Base-by-base conservation (phyloP, 805 yeast genomes). In the Teunomyces tritomae region DNA sequence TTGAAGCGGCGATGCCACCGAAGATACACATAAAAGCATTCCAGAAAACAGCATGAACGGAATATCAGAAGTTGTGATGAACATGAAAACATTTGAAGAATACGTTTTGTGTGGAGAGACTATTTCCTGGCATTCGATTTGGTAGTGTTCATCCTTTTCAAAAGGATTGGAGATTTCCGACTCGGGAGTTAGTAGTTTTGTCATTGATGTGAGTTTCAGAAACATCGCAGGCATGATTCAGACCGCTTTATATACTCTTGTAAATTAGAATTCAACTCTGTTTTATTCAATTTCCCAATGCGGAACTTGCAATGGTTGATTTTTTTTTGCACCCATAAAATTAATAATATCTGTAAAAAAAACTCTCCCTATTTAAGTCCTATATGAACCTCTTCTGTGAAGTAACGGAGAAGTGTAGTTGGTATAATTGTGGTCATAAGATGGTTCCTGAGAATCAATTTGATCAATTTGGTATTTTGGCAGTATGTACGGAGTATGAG, bases 1-100 rank as follows among this genome's bases (percentile, higher is more conserved):
- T 14, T 80, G 76, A 2, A 78, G 72, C 0, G 89, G 83, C 0
- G 88, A 80, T 0, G 79, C 78, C 2, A 79, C 58, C 0, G 90
- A 81, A n/a, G 82, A 71, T 0, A 76, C 53, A 8, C 72, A 52
- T 13, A 86, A 77, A n/a, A 76, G 54, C 0, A 71, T 2, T 0
- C 59, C 16, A 1, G 73, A 76, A 7, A 46, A 2, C 7, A 41
- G 2, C 11, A 55, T n/a, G 5, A 33, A 24, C 3, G 48, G 46
- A 65, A 46, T 13, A 48, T 73, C 77, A 8, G 41, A 28, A 24
- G 16, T 49, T 8, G 46, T 32, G 16, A 63, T 37, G 44, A 70
- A 70, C 54, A 56, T 49, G 26, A 61, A 62, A 13, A 53, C 32
- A 28, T 41, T 50, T 8, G 20, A 8, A n/a, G 40, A 26, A 16